Base-by-base conservation (phyloP, 768 basidiomycete genomes). In the Termitomyces sp. region DNA sequence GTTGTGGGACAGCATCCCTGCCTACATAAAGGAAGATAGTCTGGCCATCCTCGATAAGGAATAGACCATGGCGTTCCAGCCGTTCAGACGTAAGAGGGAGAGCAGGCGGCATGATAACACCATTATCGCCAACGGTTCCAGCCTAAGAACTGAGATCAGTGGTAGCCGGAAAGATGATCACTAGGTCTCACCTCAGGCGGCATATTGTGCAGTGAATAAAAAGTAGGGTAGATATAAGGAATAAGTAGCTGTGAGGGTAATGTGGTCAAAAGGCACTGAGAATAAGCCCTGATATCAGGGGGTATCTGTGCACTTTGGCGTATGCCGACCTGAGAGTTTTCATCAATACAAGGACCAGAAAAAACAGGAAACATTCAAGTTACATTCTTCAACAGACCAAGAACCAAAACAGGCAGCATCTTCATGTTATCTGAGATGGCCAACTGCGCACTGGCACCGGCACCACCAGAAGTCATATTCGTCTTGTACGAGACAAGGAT, bases 11-110 rank as follows among this genome's bases (percentile, higher is more conserved):
- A 8, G 97, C 94, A 68, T 98, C 96, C 31, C 94, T 85, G n/a
- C 97, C 97, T 50, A 99, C 84, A 89, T 93, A 98, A 48, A 98
- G 78, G 85, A 99, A 98, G 67, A 99, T 91, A 21, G 91, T 95
- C 71, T 98, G 97, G 1, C 91, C 91, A 69, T 98, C 96, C 71
- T 98, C 97, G 63, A 99, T 97, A 60, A 99, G 72, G 83, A 88
- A 98, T 54, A 99, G 77, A 56, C 97, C 97, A 64, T 98, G 94
- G 50, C 95, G 79, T 71, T 98, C 95, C 53, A 99, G 77, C 40
- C 94, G 81, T 71, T 98, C 96, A n/a, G 92, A 94, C 1, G 94
- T 95, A 56, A 94, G 82, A 26, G 96, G 95, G 5, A 97, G 76
- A 3, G 91, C 81, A 1, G 87, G 85, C 1, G 97, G 97, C 69